Percentiles rank a stretch among this genome's conserved stretches.
Conservation (phyloP, 2,329 filamentous ascomycete genomes). For the Colletotrichum theobromicola region DNA sequence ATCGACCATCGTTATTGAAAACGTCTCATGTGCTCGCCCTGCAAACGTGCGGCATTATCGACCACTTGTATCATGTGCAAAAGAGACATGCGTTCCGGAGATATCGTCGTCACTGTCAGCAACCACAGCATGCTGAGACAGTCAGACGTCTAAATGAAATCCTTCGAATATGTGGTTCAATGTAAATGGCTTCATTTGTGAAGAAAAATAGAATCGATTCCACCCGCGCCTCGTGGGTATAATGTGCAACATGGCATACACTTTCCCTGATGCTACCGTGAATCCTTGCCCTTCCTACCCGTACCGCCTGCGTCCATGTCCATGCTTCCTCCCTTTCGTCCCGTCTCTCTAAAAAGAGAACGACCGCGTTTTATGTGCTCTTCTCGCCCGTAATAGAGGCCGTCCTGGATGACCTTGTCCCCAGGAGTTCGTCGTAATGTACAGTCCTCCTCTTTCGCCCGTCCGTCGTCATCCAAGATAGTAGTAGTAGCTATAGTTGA, state of each 20-base stretch:
- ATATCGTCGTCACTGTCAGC: neutral
- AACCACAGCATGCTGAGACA: too few species aligned
- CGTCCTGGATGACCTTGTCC: neutral
- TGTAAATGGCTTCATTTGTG: neutral
- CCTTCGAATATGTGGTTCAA: neutral
- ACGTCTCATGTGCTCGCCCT: neutral
- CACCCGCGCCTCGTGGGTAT: neutral
- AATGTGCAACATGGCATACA: neutral
- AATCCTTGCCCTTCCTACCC: neutral
- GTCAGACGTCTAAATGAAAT: neutral
- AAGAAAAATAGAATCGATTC: neutral
- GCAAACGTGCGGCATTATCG: neutral
- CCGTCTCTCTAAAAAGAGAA: conserved; percentile 6
- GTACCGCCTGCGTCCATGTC: neutral
- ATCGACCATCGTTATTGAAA: neutral
- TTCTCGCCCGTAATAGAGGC: neutral
- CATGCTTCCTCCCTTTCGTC: neutral
- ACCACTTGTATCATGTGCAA: neutral
- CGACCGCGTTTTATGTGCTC: neutral
- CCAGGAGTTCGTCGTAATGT: neutral
- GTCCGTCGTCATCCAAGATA: neutral
- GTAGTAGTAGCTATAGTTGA: neutral
- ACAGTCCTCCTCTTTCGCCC: conserved; percentile 3
- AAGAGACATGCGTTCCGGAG: neutral
- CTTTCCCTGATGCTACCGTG: neutral